These are phyloP conservation scores for Ophiostoma piceae DNA, from an alignment of 2,329 filamentous ascomycete genomes.

Conservation along the genomic window DNA sequence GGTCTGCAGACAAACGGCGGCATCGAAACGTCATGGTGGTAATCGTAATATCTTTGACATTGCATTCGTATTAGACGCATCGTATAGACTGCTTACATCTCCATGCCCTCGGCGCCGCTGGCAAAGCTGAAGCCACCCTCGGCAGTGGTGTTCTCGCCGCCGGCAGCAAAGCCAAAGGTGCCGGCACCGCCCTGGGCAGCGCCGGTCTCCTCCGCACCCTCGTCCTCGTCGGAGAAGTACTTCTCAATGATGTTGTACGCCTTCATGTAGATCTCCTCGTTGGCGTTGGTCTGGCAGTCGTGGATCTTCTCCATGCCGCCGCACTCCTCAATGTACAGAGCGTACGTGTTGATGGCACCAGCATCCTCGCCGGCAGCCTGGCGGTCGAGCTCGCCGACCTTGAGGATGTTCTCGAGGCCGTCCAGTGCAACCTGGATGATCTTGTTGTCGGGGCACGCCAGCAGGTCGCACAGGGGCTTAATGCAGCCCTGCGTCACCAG, in stretches of 20 bases:
- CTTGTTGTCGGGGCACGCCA: slow-evolving; percentile 97
- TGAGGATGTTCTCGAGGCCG: slow-evolving; percentile 97
- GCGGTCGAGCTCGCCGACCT: slow-evolving; percentile 98
- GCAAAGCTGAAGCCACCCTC: slow-evolving; percentile 92
- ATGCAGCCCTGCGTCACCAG: slow-evolving; percentile 92
- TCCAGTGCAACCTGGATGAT: slow-evolving; percentile 98
- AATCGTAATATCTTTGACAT: slow-evolving; percentile 5
- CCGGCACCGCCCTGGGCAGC: slow-evolving; percentile 64
- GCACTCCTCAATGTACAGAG: slow-evolving; percentile 96
- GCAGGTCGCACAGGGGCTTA: slow-evolving; percentile 90
- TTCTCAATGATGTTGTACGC: slow-evolving; percentile 99
- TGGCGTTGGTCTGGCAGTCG: slow-evolving; percentile 99
- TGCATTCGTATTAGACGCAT: not conserved
- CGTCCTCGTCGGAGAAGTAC: slow-evolving; percentile 98
- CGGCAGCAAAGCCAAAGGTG: slow-evolving; percentile 69
- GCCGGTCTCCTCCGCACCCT: slow-evolving; percentile 80
- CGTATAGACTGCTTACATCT: slow-evolving; percentile 47
- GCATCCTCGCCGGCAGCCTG: slow-evolving; percentile 70
- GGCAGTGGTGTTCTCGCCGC: slow-evolving; percentile 56
- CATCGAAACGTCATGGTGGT: not conserved
- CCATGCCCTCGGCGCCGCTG: slow-evolving; percentile 61
- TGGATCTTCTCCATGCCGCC: slow-evolving; percentile 99
- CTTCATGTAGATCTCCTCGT: slow-evolving; percentile 99
- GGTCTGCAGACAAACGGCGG: not conserved
- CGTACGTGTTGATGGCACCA: slow-evolving; percentile 89